Base-by-base conservation (phyloP, 306 rosid genomes). In the Gillenia trifoliata region DNA sequence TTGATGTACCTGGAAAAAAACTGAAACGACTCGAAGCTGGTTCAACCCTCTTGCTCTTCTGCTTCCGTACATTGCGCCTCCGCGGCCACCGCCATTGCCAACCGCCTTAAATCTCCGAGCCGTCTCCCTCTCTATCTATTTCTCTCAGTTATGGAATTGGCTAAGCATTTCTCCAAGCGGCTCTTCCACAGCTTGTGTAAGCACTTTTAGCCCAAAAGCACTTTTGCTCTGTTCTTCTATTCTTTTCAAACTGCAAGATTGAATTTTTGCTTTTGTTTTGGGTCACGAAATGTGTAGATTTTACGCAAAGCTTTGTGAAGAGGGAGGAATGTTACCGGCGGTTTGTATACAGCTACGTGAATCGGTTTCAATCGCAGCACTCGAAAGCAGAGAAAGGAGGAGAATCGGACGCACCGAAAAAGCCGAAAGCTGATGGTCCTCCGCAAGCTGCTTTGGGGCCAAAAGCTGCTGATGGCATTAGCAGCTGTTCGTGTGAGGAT, bases 351-450 rank as follows among this genome's bases (percentile, higher is more conserved):
- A 49, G 86, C 26, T 41, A 80, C 79, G 81, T 89, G 71, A 78
- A 67, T 52, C 83, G 67, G 80, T 72, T 87, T 86, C 89, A 86
- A 79, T 74, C 86, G 41, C 88, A 65, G 77, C 83, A 86, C 70
- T 83, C 86, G 36, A 87, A 64, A 50, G 70, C 84, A 8, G 83
- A 87, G 70, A 87, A 83, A 76, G 92, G 66, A 76, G 92, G 71
- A 41, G 90, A 81, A 74, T 78, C 79, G 3, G 83, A 75, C 34
- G 74, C 72, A 68, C 72, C 50, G 84, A 83, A 75, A 80, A 79
- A 59, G 71, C 60, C 72, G 61, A 67, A 64, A n/a, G 75, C 74
- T 78, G 75, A 8, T 54, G 76, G 76, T 64, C 83, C 29, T 57
- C 76, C 80, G 61, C 85, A 80, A 56, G 78, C 75, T 77, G 79